Evolutionary conservation across 495 filamentous ascomycete species (phyloP).

Genomic region (Terfezia boudieri): DNA sequence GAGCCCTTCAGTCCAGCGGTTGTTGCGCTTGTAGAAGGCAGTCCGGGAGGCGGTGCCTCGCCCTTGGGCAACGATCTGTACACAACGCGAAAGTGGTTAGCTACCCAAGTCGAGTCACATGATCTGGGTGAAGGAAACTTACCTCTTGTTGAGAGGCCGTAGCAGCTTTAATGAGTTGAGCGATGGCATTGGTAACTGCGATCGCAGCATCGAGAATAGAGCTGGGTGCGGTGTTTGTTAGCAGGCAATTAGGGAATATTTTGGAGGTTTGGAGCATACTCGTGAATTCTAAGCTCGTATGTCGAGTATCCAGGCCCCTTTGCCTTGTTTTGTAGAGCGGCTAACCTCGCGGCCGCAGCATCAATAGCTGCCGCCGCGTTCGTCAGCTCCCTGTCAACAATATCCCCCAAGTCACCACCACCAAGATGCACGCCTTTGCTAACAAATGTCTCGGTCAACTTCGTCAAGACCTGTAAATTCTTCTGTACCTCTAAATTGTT

Average conservation of each 20-base stretch:
- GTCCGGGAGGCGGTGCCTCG: constrained; percentile 68
- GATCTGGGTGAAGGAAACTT: background rate
- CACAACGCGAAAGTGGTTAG: constrained; percentile 1
- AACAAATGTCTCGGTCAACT: constrained; percentile 73
- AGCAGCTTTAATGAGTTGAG: constrained; percentile 86
- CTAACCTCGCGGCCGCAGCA: constrained; percentile 66
- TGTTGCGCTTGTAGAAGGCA: constrained; percentile 92
- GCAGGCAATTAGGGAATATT: background rate
- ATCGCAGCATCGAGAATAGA: constrained; percentile 82
- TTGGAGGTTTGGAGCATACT: constrained; percentile 21
- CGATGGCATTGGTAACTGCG: constrained; percentile 90
- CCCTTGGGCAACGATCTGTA: constrained; percentile 70
- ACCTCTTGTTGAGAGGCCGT: constrained; percentile 74
- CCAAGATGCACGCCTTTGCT: constrained; percentile 57
- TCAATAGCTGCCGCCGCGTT: constrained; percentile 94
- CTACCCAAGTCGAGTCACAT: background rate
- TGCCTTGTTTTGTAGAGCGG: constrained; percentile 80
- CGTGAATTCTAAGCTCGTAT: constrained; percentile 85
- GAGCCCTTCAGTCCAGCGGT: constrained; percentile 78
- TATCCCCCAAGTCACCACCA: constrained; percentile 65
- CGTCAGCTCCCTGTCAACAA: constrained; percentile 75
- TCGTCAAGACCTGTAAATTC: constrained; percentile 73
- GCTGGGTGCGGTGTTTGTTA: constrained; percentile 1
- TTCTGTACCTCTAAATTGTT: constrained; percentile 86
- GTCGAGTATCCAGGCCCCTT: constrained; percentile 75